These are phyloP conservation scores for Jackrogersella multiformis DNA, from an alignment of 495 filamentous ascomycete genomes.

Conservation along the genomic window DNA sequence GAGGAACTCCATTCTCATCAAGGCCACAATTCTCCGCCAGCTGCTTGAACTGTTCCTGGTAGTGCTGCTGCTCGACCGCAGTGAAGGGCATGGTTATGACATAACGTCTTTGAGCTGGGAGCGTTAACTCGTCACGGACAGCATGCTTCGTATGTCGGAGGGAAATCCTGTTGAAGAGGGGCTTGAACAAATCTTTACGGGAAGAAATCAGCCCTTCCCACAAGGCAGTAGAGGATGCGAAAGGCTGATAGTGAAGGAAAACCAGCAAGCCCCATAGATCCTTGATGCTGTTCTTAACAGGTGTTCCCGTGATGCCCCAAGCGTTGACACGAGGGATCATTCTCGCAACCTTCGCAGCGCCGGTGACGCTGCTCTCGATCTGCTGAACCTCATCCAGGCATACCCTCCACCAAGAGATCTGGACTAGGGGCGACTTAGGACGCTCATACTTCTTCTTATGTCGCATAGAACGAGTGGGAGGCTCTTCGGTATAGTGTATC, in stretches of 20 bases:
- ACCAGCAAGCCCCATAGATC: slow-evolving; percentile 76
- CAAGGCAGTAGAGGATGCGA: slow-evolving; percentile 64
- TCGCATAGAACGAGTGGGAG: slow-evolving; percentile 72
- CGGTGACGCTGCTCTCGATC: slow-evolving; percentile 86
- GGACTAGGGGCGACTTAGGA: slow-evolving; percentile 76
- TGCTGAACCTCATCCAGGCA: slow-evolving; percentile 97
- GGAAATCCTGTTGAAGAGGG: slow-evolving; percentile 73
- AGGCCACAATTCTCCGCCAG: slow-evolving; percentile 77
- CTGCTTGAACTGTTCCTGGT: slow-evolving; percentile 72
- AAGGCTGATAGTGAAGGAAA: slow-evolving; percentile 84
- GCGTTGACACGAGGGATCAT: slow-evolving; percentile 84
- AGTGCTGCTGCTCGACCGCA: slow-evolving; percentile 87
- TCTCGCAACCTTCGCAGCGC: slow-evolving; percentile 81
- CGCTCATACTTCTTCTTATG: slow-evolving; percentile 71
- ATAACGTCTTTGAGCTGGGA: slow-evolving; percentile 82
- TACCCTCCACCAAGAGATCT: slow-evolving; percentile 89
- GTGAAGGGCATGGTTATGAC: slow-evolving; percentile 91
- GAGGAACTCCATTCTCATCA: slow-evolving; percentile 68
- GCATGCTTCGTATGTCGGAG: slow-evolving; percentile 86
- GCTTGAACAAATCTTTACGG: slow-evolving; percentile 67
- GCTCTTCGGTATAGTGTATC: slow-evolving; percentile 74
- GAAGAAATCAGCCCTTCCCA: slow-evolving; percentile 72
- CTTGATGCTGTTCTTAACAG: slow-evolving; percentile 79
- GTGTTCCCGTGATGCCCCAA: slow-evolving; percentile 95
- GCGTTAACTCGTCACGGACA: slow-evolving; percentile 73